Evolutionary conservation across 306 rosid species (phyloP), one percentile per base, ranked within the genome.

Genomic region (Bauhinia variegata): DNA sequence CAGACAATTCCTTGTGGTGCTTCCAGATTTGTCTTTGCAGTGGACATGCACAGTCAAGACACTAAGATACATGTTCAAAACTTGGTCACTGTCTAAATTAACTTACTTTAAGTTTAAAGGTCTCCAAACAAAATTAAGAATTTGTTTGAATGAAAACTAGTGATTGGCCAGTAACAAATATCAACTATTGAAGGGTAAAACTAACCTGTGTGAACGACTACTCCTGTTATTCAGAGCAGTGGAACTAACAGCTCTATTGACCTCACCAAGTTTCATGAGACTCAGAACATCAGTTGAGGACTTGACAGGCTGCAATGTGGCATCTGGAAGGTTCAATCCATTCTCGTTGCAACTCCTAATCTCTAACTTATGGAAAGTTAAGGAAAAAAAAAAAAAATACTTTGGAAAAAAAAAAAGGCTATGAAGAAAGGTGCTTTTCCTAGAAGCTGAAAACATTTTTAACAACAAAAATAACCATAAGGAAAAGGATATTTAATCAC

Each of bases 131-230:
- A 31, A 11, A 5, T n/a, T 17, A 30, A n/a, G 7, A 6, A 30
- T 8, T 9, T n/a, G 3, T 18, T 36, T 15, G 50, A 12, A 14
- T 14, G 11, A 8, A 55, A 32, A n/a, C n/a, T n/a, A n/a, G n/a
- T n/a, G n/a, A n/a, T n/a, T n/a, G n/a, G n/a, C n/a, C n/a, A n/a
- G n/a, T n/a, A n/a, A n/a, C n/a, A n/a, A 49, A 44, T 0, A 11
- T 44, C 14, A 12, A 66, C 9, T 63, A 6, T 8, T 17, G 5
- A 38, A 48, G 36, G 19, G 48, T 47, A 42, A 46, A 63, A 80
- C 59, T 54, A 56, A 84, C 99, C 99, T 86, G 79, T 93, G 99
- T 5, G 99, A 93, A 54, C 99, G 99, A 47, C 99, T 93, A 62
- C 99, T 93, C 64, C 78, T 65, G 67, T 68, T 84, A 81, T 93